A percentile compares a stretch with the other conserved stretches of the same genome.
Conservation (phyloP, 2,329 filamentous ascomycete species). For the Colletotrichum nymphaeae region DNA sequence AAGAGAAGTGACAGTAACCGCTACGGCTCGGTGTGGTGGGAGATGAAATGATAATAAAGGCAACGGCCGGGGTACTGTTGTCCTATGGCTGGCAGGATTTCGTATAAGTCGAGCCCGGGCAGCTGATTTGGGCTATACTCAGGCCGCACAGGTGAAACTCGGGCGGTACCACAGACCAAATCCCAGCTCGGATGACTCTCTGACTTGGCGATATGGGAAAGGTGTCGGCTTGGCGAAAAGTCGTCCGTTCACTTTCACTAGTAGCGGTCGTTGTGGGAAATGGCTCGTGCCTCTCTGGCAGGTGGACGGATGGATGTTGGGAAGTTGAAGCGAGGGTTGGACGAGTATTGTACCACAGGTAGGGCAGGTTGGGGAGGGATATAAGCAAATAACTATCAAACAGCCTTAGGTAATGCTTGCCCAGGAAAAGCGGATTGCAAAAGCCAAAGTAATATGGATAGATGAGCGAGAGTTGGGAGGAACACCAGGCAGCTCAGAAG, state of each 20-base stretch:
- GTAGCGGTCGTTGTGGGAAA: constrained; percentile 13
- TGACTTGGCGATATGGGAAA: not conserved
- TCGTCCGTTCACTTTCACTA: constrained; percentile 30
- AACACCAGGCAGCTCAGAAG: constrained; percentile 15
- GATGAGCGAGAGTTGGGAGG: constrained; percentile 19
- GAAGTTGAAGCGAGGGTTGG: not conserved
- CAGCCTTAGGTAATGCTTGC: constrained; percentile 10
- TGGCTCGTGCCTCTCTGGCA: constrained; percentile 30
- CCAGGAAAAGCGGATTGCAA: not conserved
- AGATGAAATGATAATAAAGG: not conserved
- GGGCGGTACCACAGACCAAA: constrained; percentile 25
- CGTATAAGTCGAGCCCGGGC: constrained; percentile 30
- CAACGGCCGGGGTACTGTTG: constrained; percentile 3
- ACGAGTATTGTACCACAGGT: not conserved
- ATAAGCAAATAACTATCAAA: constrained; percentile 13
- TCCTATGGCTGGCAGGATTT: constrained; percentile 1
- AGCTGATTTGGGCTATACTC: constrained; percentile 18
- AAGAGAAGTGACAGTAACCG: not conserved
- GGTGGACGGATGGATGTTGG: constrained; percentile 15
- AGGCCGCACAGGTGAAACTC: constrained; percentile 31
- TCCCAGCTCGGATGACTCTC: constrained; percentile 17
- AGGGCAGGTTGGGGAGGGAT: constrained; percentile 4
- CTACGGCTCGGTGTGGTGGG: not conserved
- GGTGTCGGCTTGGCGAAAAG: constrained; percentile 8
- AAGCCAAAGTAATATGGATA: constrained; percentile 1